Evolutionary conservation across 169 alveolate species (phyloP).

Genomic region (Eimeria necatrix): DNA sequence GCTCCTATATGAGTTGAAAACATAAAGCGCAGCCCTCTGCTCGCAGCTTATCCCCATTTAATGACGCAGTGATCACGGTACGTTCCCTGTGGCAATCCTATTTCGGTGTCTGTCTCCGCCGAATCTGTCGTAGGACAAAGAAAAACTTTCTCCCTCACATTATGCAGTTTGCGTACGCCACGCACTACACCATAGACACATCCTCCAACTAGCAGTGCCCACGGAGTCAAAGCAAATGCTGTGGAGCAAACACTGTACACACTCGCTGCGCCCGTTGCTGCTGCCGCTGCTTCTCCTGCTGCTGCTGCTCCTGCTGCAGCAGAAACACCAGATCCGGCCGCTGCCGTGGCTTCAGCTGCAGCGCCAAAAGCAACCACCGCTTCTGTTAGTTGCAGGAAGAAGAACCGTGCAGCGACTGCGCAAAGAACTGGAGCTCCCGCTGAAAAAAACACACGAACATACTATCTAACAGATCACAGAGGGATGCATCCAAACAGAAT

Average conservation of each 20-base stretch:
- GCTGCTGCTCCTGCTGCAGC: background rate
- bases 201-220: conserved; percentile 46
- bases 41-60: conserved; percentile 33
- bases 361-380: background rate
- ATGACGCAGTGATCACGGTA: conserved; percentile 49
- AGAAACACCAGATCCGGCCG: background rate
- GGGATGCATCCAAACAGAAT: background rate
- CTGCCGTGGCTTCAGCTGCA: conserved; percentile 36
- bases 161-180: background rate
- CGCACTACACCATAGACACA: conserved; percentile 10
- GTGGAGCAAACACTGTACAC: conserved; percentile 11
- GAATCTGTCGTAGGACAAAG: background rate
- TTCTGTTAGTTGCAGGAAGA: conserved; percentile 34
- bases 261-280: conserved; percentile 47
- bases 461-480: background rate
- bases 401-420: conserved; percentile 48
- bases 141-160: background rate
- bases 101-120: background rate
- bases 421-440: background rate
- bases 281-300: conserved; percentile 45
- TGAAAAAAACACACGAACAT: background rate
- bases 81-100: background rate
- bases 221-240: conserved; percentile 3
- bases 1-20: no score
- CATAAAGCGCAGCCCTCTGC: background rate